Percentiles rank a stretch among this genome's conserved stretches.
These are phyloP conservation scores for Artemisia tridentata DNA, from an alignment of 129 eudicot genomes.

Conservation along the genomic window DNA sequence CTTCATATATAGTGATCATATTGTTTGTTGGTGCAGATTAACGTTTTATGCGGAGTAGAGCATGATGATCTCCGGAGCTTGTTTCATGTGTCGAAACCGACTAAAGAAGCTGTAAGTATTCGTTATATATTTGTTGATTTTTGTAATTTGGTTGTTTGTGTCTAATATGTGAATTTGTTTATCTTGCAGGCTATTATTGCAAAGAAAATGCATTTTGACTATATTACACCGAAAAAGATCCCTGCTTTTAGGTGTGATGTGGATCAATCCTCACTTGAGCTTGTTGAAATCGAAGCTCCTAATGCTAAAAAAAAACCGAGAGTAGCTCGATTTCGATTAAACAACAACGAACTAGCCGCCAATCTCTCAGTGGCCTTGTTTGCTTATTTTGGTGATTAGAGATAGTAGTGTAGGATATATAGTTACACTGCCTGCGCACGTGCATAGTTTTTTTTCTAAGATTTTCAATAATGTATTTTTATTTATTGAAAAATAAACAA, in stretches of 20 bases:
- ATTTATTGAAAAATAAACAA: too few species aligned
- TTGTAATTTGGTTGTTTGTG: background rate
- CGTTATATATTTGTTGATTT: background rate
- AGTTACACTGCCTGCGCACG: too few species aligned
- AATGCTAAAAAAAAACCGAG: constrained; percentile 70
- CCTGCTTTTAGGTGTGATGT: constrained; percentile 41
- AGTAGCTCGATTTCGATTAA: constrained; percentile 47
- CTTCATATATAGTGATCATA: constrained; percentile 6
- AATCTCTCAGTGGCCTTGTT: constrained; percentile 70
- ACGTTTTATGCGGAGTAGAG: constrained; percentile 79
- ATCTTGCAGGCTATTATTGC: constrained; percentile 73
- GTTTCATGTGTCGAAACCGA: constrained; percentile 62
- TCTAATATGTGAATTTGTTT: background rate
- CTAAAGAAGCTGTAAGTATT: constrained; percentile 79
- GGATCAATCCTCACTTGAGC: constrained; percentile 33
- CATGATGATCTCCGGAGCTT: constrained; percentile 86
- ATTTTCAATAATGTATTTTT: too few species aligned
- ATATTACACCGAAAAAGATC: constrained; percentile 66
- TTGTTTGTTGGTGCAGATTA: constrained; percentile 53
- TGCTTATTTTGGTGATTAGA: constrained; percentile 35
- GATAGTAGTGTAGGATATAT: constrained; percentile 8
- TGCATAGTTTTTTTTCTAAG: too few species aligned
- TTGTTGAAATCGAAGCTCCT: constrained; percentile 56
- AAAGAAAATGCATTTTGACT: constrained; percentile 65
- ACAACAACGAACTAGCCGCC: constrained; percentile 42